Conservation (phyloP, 2,329 filamentous ascomycete species). For the Bipolaris bicolor region DNA sequence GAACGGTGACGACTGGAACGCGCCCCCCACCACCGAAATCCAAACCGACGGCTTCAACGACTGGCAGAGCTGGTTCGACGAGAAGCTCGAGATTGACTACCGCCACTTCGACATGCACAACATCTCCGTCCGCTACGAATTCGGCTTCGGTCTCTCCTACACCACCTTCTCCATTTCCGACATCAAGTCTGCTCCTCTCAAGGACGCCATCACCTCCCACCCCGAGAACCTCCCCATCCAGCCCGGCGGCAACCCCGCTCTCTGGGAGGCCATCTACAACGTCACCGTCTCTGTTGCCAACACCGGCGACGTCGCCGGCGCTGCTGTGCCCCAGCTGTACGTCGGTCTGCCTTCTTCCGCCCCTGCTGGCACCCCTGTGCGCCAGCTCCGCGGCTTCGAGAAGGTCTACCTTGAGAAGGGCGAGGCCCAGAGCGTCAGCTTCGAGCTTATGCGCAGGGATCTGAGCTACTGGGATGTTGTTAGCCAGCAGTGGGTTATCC, state of each 20-base stretch:
- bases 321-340: conserved; percentile 64
- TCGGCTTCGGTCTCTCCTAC: conserved; percentile 78
- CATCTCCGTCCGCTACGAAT: conserved; percentile 75
- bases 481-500: conserved; percentile 77
- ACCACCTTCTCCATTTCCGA: conserved; percentile 76
- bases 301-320: conserved; percentile 63
- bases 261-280: conserved; percentile 72
- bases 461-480: conserved; percentile 83
- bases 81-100: conserved; percentile 78
- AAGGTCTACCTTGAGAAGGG: conserved; percentile 62
- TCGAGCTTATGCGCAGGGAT: conserved; percentile 76
- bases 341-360: conserved; percentile 60
- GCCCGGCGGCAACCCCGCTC: conserved; percentile 51
- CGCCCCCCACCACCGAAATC: conserved; percentile 49
- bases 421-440: conserved; percentile 67
- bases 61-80: conserved; percentile 61
- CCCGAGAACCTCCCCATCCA: conserved; percentile 54
- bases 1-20: conserved; percentile 69
- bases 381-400: conserved; percentile 57
- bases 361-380: conserved; percentile 62
- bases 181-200: conserved; percentile 61
- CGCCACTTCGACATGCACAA: conserved; percentile 71
- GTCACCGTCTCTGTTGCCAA: conserved; percentile 73
- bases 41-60: conserved; percentile 50
- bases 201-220: conserved; percentile 65